A percentile compares a stretch with the other conserved stretches of the same genome.
phyloP scores from a whole-genome alignment of 768 basidiomycete species.

The Tricholoma terreum region DNA sequence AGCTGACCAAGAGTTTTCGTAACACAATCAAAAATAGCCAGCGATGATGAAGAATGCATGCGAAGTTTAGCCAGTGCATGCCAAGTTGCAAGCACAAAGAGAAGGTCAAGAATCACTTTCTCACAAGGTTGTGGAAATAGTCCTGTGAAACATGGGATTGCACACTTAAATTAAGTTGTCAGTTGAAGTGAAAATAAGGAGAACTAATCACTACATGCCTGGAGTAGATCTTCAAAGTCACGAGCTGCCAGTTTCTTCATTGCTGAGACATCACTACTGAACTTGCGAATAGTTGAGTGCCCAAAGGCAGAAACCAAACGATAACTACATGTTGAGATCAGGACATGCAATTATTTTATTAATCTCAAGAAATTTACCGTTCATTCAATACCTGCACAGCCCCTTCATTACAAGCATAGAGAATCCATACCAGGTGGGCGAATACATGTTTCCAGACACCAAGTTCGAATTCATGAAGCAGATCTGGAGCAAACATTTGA shows the following conservation, averaged over 20 bases:
- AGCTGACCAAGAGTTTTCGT: slow-evolving; percentile 10
- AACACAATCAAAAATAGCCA: slow-evolving; percentile 3
- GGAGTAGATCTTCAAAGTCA: slow-evolving; percentile 30
- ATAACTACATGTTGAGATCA: slow-evolving; percentile 1
- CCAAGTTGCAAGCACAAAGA: slow-evolving; percentile 18
- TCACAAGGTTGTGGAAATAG: slow-evolving; percentile 14
- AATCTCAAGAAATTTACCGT: slow-evolving; percentile 4
- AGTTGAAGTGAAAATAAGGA: not conserved
- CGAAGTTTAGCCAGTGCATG: slow-evolving; percentile 25
- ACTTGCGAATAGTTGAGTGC: slow-evolving; percentile 19
- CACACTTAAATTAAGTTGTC: slow-evolving; percentile 3
- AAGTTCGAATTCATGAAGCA: slow-evolving; percentile 26
- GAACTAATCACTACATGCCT: slow-evolving; percentile 15
- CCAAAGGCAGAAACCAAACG: slow-evolving; percentile 11
- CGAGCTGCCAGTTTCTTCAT: slow-evolving; percentile 22
- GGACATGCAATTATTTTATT: not conserved
- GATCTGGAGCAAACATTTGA: slow-evolving; percentile 14
- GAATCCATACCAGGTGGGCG: slow-evolving; percentile 20
- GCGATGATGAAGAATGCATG: slow-evolving; percentile 16
- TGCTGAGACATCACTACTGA: slow-evolving; percentile 19
- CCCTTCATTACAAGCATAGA: slow-evolving; percentile 6
- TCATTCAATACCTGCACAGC: slow-evolving; percentile 6
- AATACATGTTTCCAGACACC: slow-evolving; percentile 24
- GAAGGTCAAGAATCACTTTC: slow-evolving; percentile 10
- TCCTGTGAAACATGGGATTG: slow-evolving; percentile 10